These are phyloP conservation scores for Leccinum longicurvipes DNA, from an alignment of 768 basidiomycete genomes.

Conservation along the genomic window DNA sequence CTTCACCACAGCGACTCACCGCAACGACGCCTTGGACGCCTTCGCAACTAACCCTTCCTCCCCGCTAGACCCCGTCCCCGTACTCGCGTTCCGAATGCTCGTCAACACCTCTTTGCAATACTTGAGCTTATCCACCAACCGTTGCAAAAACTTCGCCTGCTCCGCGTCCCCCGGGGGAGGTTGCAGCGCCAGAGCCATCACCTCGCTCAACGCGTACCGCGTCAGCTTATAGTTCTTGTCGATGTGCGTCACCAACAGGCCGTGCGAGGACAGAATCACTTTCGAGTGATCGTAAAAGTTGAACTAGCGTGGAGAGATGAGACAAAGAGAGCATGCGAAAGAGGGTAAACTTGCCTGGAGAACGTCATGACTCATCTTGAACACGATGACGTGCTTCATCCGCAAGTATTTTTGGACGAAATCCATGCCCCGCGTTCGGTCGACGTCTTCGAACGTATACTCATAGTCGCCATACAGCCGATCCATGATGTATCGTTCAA, in stretches of 20 bases:
- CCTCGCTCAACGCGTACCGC: conserved; percentile 65
- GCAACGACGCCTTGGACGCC: conserved; percentile 19
- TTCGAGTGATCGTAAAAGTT: conserved; percentile 99
- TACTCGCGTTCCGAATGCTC: conserved; percentile 63
- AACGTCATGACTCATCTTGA: conserved; percentile 93
- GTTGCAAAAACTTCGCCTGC: conserved; percentile 56
- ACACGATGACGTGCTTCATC: conserved; percentile 96
- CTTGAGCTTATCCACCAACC: conserved; percentile 74
- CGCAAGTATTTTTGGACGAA: conserved; percentile 94
- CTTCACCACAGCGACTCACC: not conserved
- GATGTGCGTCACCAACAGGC: conserved; percentile 80
- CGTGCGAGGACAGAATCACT: conserved; percentile 80
- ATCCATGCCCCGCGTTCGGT: conserved; percentile 80
- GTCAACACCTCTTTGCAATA: conserved; percentile 83
- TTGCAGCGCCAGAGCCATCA: conserved; percentile 57
- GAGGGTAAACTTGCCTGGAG: conserved; percentile 68
- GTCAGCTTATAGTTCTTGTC: conserved; percentile 83
- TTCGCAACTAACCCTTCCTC: conserved; percentile 15
- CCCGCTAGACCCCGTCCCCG: conserved; percentile 18
- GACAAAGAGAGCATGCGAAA: not conserved
- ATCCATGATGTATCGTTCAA: conserved; percentile 93
- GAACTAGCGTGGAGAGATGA: conserved; percentile 54
- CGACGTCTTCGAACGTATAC: conserved; percentile 72
- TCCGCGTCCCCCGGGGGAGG: conserved; percentile 46
- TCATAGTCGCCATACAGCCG: conserved; percentile 80